phyloP scores from a whole-genome alignment of 2,329 filamentous ascomycete genomes.

The Diaporthe capsici region DNA sequence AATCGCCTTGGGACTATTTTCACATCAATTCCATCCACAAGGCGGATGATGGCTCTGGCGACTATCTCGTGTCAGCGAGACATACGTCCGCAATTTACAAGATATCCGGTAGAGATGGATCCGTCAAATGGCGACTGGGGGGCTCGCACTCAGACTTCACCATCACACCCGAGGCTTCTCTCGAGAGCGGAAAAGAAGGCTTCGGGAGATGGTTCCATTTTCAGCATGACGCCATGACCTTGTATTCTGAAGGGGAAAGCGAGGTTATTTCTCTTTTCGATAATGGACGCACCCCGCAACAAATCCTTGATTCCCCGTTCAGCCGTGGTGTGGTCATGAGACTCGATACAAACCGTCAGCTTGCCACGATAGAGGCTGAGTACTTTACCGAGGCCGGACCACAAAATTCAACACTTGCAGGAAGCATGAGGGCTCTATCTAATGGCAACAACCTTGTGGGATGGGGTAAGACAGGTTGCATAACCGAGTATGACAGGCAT shows the following conservation, averaged over 20 bases:
- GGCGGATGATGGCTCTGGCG: slow-evolving; percentile 52
- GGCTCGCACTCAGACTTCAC: slow-evolving; percentile 34
- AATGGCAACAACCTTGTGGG: slow-evolving; percentile 4
- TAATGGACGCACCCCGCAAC: not conserved
- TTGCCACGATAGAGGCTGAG: slow-evolving; percentile 1
- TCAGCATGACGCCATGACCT: not conserved
- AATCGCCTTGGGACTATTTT: slow-evolving; percentile 64
- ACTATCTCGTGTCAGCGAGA: slow-evolving; percentile 66
- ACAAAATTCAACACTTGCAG: not conserved
- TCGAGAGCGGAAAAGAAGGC: slow-evolving; percentile 51
- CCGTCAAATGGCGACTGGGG: slow-evolving; percentile 59
- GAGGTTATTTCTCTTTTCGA: not conserved
- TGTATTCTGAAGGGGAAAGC: not conserved
- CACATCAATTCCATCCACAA: slow-evolving; percentile 71
- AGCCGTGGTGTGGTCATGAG: not conserved
- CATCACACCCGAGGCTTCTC: slow-evolving; percentile 45
- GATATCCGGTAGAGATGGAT: slow-evolving; percentile 61
- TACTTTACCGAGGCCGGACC: not conserved
- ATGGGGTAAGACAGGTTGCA: not conserved
- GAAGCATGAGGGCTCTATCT: not conserved
- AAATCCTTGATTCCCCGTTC: not conserved
- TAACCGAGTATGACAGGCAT: not conserved
- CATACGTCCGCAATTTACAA: slow-evolving; percentile 61
- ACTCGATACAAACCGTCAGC: not conserved
- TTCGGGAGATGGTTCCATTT: not conserved